These are phyloP conservation scores for Phytomonas francai DNA, from an alignment of 208 protist species.

Conservation along the genomic window DNA sequence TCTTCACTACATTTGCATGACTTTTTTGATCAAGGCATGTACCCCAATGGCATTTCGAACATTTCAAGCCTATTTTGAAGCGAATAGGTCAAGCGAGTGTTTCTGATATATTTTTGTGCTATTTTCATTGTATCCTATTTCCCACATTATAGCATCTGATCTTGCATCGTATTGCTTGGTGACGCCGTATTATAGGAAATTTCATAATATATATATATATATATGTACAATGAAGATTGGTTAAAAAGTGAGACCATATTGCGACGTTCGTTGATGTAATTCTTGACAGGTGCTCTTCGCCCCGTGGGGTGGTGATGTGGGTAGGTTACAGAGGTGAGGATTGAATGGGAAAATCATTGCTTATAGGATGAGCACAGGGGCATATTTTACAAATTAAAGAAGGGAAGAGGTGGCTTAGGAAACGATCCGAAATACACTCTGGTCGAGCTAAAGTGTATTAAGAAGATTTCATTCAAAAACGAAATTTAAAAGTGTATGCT, in stretches of 20 bases:
- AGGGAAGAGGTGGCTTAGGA: not conserved
- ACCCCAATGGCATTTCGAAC: not conserved
- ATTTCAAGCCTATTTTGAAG: not conserved
- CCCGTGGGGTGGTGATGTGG: too few relatives aligned
- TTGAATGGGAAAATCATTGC: not conserved
- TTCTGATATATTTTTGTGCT: not conserved
- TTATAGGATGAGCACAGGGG: not conserved
- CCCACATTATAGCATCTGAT: not conserved
- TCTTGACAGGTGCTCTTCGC: not conserved
- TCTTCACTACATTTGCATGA: not conserved
- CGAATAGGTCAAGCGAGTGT: not conserved
- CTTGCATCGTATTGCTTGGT: not conserved
- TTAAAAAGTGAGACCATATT: not conserved
- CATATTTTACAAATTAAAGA: not conserved
- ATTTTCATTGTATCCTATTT: not conserved
- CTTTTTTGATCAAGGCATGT: not conserved
- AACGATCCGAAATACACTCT: not conserved
- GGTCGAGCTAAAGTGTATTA: not conserved
- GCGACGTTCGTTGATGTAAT: not conserved
- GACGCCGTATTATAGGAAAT: not conserved
- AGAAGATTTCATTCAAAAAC: constrained; percentile 2
- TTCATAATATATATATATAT: not conserved
- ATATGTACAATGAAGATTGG: not conserved
- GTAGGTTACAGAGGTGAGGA: not conserved
- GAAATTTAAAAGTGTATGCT: not conserved